Percentiles rank a stretch among this genome's conserved stretches.
phyloP scores from a whole-genome alignment of 75 land plant genomes.

The Pinus taeda region DNA sequence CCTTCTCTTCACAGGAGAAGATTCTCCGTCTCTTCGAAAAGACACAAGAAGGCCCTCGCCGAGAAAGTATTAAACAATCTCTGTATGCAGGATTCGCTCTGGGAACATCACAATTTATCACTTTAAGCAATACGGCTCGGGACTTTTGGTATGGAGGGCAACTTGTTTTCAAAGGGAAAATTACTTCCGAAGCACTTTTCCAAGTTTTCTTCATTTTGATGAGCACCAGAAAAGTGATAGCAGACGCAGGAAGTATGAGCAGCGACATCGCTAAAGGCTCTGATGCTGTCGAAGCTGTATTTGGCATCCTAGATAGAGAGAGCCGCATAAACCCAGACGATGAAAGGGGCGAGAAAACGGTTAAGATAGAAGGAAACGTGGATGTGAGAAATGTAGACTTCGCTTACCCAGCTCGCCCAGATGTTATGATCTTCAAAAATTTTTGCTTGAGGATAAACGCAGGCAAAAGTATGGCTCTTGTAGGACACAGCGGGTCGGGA shows the following conservation, averaged over 20 bases:
- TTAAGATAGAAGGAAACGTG: no score
- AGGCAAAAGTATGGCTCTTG: no score
- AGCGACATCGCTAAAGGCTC: conserved; percentile 70
- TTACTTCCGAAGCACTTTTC: conserved; percentile 47
- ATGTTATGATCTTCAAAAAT: no score
- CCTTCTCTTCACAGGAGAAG: conserved; percentile 68
- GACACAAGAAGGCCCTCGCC: conserved; percentile 39
- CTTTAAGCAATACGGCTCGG: conserved; percentile 50
- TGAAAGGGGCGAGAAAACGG: background rate
- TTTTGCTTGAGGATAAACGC: no score
- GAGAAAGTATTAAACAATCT: conserved; percentile 43
- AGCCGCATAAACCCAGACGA: conserved; percentile 65
- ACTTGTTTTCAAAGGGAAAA: conserved; percentile 36
- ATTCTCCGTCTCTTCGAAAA: conserved; percentile 48
- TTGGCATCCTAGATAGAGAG: conserved; percentile 57
- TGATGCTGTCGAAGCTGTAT: conserved; percentile 55
- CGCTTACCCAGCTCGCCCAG: no score
- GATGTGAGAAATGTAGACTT: no score
- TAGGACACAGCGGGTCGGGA: no score
- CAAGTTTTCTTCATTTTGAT: conserved; percentile 74
- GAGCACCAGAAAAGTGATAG: conserved; percentile 74
- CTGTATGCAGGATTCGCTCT: conserved; percentile 67
- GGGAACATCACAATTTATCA: conserved; percentile 43
- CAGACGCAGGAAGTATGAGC: conserved; percentile 88
- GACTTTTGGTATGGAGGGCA: conserved; percentile 83